Conservation (phyloP, 148 eudicot species). For the Fagopyrum tataricum region DNA sequence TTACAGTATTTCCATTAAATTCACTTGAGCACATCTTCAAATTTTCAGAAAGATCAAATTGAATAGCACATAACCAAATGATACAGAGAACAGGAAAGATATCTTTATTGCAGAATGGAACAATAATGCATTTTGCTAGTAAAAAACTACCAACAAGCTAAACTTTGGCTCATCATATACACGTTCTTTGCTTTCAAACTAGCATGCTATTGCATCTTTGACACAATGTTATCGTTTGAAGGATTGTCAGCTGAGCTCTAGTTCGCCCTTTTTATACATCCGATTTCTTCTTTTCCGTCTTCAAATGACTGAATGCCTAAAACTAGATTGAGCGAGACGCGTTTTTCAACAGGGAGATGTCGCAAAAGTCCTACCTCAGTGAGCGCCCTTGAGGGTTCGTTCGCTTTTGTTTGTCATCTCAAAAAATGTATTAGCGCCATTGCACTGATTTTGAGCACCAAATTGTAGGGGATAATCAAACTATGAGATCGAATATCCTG, state of each 20-base stretch:
- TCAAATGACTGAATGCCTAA: neutral
- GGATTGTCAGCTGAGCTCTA: neutral
- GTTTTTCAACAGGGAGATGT: neutral
- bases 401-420: conserved; percentile 3
- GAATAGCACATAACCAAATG: neutral
- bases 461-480: neutral
- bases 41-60: neutral
- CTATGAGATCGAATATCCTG: conserved; percentile 1
- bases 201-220: conserved; percentile 5
- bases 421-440: neutral
- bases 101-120: neutral
- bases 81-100: neutral
- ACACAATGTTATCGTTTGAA: neutral
- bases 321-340: neutral
- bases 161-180: neutral
- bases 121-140: neutral
- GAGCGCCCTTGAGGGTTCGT: conserved; percentile 6
- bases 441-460: conserved; percentile 6
- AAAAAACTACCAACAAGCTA: neutral
- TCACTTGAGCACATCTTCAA: neutral
- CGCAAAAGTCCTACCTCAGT: neutral
- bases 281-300: neutral
- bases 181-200: neutral
- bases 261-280: neutral
- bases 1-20: neutral